Percentiles rank a stretch among this genome's conserved stretches.
These are phyloP conservation scores for Candida boleticola DNA, from an alignment of 805 yeast species.

Conservation along the genomic window DNA sequence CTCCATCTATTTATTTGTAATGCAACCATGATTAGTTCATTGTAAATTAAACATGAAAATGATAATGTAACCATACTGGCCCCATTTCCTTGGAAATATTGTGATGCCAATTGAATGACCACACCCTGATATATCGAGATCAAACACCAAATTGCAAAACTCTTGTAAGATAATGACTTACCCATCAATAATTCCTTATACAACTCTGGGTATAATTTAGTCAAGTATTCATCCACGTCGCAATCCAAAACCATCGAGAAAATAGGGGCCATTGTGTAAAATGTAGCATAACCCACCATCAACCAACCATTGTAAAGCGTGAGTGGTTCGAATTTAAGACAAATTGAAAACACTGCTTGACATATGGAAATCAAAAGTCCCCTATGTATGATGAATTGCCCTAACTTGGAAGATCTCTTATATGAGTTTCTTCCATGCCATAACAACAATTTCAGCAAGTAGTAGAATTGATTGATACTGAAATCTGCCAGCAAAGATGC, in stretches of 20 bases:
- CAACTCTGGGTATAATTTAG: conserved; percentile 88
- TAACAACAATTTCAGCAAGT: conserved; percentile 75
- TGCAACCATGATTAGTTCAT: conserved; percentile 92
- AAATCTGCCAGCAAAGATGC: conserved; percentile 98
- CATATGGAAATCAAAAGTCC: conserved; percentile 92
- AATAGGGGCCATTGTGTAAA: conserved; percentile 98
- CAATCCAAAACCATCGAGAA: conserved; percentile 87
- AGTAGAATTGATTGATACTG: conserved; percentile 88
- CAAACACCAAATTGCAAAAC: conserved; percentile 88
- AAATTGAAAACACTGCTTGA: conserved; percentile 88
- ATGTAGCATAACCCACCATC: conserved; percentile 97
- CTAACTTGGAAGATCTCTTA: conserved; percentile 89
- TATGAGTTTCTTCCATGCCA: conserved; percentile 99
- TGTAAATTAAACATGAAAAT: conserved; percentile 74
- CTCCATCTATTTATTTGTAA: conserved; percentile 93
- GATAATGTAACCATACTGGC: conserved; percentile 80
- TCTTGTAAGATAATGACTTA: conserved; percentile 76
- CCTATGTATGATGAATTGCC: conserved; percentile 95
- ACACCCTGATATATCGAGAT: conserved; percentile 90
- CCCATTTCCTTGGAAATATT: conserved; percentile 70
- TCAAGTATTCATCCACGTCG: conserved; percentile 87
- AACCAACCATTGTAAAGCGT: conserved; percentile 95
- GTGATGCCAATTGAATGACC: conserved; percentile 80
- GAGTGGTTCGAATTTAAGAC: conserved; percentile 86
- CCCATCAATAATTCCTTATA: conserved; percentile 92